A percentile compares a stretch with the other conserved stretches of the same genome.
phyloP scores from a whole-genome alignment of 495 filamentous ascomycete genomes.

The Pyrenula massariospora region DNA sequence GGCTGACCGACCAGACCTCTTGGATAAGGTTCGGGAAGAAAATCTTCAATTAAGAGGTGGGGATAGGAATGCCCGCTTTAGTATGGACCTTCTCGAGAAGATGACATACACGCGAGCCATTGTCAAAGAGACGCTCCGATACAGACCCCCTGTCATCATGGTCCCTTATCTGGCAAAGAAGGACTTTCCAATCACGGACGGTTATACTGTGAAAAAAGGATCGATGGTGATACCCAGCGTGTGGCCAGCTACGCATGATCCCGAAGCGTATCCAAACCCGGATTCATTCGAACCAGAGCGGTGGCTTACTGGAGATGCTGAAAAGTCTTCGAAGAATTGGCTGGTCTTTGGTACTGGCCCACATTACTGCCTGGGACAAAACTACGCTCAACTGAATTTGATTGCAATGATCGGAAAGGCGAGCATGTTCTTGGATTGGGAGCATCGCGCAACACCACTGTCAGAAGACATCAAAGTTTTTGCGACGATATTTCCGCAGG shows the following conservation, averaged over 20 bases:
- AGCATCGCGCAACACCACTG: slow-evolving; percentile 64
- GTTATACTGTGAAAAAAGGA: slow-evolving; percentile 82
- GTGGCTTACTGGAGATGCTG: slow-evolving; percentile 83
- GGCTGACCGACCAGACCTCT: slow-evolving; percentile 84
- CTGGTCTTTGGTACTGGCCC: slow-evolving; percentile 93
- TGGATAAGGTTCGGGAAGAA: slow-evolving; percentile 88
- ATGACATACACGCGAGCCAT: slow-evolving; percentile 87
- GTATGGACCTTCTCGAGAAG: slow-evolving; percentile 74
- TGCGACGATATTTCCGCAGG: slow-evolving; percentile 94
- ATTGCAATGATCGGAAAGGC: slow-evolving; percentile 91
- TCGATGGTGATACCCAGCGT: slow-evolving; percentile 90
- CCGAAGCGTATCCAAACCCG: slow-evolving; percentile 81
- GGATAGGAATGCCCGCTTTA: slow-evolving; percentile 55
- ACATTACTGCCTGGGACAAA: slow-evolving; percentile 94
- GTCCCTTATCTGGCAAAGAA: slow-evolving; percentile 94
- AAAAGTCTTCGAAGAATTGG: slow-evolving; percentile 92
- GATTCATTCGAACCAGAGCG: slow-evolving; percentile 81
- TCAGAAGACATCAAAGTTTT: slow-evolving; percentile 98
- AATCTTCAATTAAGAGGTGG: slow-evolving; percentile 70
- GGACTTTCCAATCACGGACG: slow-evolving; percentile 80
- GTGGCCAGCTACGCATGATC: slow-evolving; percentile 84
- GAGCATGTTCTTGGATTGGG: slow-evolving; percentile 83
- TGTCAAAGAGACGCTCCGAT: slow-evolving; percentile 86
- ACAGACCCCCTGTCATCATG: slow-evolving; percentile 96
- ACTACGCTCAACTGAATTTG: slow-evolving; percentile 82